Evolutionary conservation across 2,329 filamentous ascomycete species (phyloP), one percentile per base, ranked within the genome.

Genomic region (Graphilbum fragrans): DNA sequence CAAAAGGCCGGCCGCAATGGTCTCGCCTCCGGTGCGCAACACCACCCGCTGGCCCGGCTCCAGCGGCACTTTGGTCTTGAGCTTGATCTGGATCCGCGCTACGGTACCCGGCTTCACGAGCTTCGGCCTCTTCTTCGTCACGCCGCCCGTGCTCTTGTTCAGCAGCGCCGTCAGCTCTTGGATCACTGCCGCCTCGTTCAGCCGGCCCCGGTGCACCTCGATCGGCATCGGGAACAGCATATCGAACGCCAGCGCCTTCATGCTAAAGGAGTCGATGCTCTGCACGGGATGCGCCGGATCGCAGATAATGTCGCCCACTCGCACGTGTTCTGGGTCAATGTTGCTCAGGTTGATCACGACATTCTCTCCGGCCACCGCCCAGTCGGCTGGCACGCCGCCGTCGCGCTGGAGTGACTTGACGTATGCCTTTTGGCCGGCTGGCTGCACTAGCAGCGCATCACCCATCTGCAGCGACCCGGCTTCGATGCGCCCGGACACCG

Each of bases 171-270:
- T 63, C 48, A 96, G 69, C 47, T 77, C 73, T 40, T 71, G 69
- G 33, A 98, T 82, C 37, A 75, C 74, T 0, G 84, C 92, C 0
- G 85, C 72, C 0, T 80, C 77, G 57, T 94, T 84, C 39, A 96
- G 63, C 9, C 87, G 72, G 0, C 92, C 92, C 18, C 86, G 70
- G 58, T 95, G 88, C 9, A 98, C 77, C 53, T 96, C 90, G 10
- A 96, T 76, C 20, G 77, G 76, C 76, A 90, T 92, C 0, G 90
- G 90, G 61, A 88, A 81, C 16, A 98, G 63, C 47, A 90, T 81
- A 46, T 94, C 86, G 53, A 96, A 94, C 0, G 88, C 86, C 42
- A 95, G 71, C 11, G 92, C 78, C 60, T 94, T 94, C 46, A 83
- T 77, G 2, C 76, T 85, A 52, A 96, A 88, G 0, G 67, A 72